These are phyloP conservation scores for Salvia sclarea DNA, from an alignment of 305 asterid species.

Conservation along the genomic window DNA sequence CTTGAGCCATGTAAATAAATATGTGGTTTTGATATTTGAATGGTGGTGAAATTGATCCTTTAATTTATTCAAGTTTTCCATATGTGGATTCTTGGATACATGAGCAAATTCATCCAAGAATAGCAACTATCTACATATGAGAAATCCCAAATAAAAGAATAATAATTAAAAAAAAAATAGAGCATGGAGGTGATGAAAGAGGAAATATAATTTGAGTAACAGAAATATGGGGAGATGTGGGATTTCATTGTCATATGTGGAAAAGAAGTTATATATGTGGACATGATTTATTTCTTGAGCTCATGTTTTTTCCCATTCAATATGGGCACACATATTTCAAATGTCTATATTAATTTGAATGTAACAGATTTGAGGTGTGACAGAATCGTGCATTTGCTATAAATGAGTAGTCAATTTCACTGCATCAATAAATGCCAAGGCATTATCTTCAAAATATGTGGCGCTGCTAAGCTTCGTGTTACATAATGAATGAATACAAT, in stretches of 20 bases:
- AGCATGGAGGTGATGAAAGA: conserved; percentile 33
- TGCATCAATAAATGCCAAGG: conserved; percentile 35
- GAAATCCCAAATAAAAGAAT: not conserved
- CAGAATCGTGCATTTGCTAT: conserved; percentile 20
- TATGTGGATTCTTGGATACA: not conserved
- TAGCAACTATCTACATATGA: not conserved
- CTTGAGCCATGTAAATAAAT: not conserved
- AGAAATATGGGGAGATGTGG: not conserved
- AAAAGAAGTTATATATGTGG: conserved; percentile 33
- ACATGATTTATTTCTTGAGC: conserved; percentile 22
- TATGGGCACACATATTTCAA: conserved; percentile 32
- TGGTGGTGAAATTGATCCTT: too few species aligned
- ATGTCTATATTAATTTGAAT: conserved; percentile 35
- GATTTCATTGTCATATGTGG: conserved; percentile 21
- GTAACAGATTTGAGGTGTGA: conserved; percentile 20
- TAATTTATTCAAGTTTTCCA: too few species aligned
- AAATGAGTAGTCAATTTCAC: conserved; percentile 27
- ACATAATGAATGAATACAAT: not conserved
- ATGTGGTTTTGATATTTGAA: not conserved
- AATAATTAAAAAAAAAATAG: not conserved
- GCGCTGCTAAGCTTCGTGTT: conserved; percentile 20
- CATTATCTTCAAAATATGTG: conserved; percentile 37
- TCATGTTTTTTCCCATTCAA: conserved; percentile 4
- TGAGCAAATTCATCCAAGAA: not conserved
- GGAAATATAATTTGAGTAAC: conserved; percentile 34